Conservation (phyloP, 164 flowering plant species). For the Vitis amurensis region DNA sequence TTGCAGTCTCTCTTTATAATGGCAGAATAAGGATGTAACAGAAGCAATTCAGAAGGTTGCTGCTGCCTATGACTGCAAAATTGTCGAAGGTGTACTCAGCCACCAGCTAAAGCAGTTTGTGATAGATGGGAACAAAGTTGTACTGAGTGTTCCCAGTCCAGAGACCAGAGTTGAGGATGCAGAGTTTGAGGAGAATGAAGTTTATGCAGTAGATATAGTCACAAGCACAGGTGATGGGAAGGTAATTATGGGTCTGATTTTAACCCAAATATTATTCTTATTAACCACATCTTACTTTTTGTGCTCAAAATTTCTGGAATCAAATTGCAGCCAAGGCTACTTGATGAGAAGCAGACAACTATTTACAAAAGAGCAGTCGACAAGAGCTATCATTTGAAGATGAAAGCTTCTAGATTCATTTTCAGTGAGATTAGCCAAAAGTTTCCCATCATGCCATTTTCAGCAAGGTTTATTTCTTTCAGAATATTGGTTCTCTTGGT, state of each 20-base stretch:
- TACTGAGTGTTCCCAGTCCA: slow-evolving; percentile 69
- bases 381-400: slow-evolving; percentile 85
- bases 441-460: slow-evolving; percentile 91
- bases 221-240: slow-evolving; percentile 98
- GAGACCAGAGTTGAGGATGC: slow-evolving; percentile 93
- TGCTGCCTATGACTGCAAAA: slow-evolving; percentile 94
- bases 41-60: slow-evolving; percentile 98
- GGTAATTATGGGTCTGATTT: slow-evolving; percentile 36
- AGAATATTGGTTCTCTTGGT: neutral
- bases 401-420: slow-evolving; percentile 95
- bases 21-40: slow-evolving; percentile 91
- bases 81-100: slow-evolving; percentile 93
- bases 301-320: neutral
- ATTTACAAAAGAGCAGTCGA: slow-evolving; percentile 92
- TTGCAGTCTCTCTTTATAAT: neutral
- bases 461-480: slow-evolving; percentile 62
- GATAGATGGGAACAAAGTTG: slow-evolving; percentile 92
- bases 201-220: slow-evolving; percentile 83
- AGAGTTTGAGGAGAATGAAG: slow-evolving; percentile 95
- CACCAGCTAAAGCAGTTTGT: slow-evolving; percentile 92
- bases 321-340: slow-evolving; percentile 74
- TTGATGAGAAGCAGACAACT: slow-evolving; percentile 94
- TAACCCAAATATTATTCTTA: neutral
- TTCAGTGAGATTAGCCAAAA: slow-evolving; percentile 91
- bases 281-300: neutral